Base-by-base conservation (phyloP, 345 rosid species). In the Diplotaxis tenuifolia region DNA sequence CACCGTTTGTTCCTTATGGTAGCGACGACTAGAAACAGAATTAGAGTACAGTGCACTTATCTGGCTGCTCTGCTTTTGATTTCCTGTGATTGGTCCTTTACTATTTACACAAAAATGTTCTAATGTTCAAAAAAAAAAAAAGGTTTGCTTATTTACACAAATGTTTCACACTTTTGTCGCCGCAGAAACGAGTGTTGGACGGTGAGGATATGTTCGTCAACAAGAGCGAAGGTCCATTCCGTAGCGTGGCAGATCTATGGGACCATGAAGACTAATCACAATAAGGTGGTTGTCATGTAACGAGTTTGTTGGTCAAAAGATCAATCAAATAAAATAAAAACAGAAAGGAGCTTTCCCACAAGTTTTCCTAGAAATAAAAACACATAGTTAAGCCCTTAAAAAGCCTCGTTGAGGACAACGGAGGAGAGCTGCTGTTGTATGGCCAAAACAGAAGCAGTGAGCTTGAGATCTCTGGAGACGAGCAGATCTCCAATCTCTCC, bases 221-320 rank as follows among this genome's bases (percentile, higher is more conserved):
- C 79, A 74, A 81, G 75, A 73, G 38, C 0, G 74, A 55, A 0
- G 87, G 89, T 9, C 86, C 87, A 9, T 79, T 79, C 70, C 78
- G 72, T 12, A 79, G 83, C 7, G 85, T 81, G 53, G 93, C 86
- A 5, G 87, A 83, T 61, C 65, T 84, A 21, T 88, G 86, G 90
- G 93, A 86, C 66, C 75, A 82, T 57, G 90, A 82, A 74, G 86
- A 80, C 65, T 80, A 75, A 81, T 14, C 29, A 20, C n/a, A 23
- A 50, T 14, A 6, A 5, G 27, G 9, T 25, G 27, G 9, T n/a
- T n/a, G n/a, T 45, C 56, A 52, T 11, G 64, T 12, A 54, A 19
- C 0, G 15, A 0, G 72, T 45, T 31, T 56, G 19, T 14, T 20
- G 57, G 49, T 49, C 28, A 25, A 42, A 23, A 16, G 19, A 49